These are phyloP conservation scores for Talaromyces sp. DNA, from an alignment of 2,329 filamentous ascomycete species.

Conservation along the genomic window DNA sequence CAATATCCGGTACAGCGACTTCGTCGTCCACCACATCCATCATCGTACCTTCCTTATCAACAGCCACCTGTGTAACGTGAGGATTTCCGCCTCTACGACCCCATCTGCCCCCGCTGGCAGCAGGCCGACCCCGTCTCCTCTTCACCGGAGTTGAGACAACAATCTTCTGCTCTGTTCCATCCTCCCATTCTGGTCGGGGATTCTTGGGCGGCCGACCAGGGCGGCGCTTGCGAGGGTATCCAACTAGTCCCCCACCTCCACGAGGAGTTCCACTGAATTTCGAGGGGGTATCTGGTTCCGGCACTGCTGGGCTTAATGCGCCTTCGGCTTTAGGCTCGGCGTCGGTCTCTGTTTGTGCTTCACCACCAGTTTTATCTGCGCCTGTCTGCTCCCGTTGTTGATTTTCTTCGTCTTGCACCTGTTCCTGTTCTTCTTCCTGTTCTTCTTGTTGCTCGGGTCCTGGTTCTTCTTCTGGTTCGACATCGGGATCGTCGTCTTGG, in stretches of 20 bases:
- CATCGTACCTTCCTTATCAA: constrained; percentile 91
- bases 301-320: constrained; percentile 31
- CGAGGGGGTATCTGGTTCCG: constrained; percentile 44
- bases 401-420: constrained; percentile 25
- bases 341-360: constrained; percentile 28
- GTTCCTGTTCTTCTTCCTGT: background rate
- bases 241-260: constrained; percentile 48
- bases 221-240: constrained; percentile 66
- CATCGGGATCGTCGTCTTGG: constrained; percentile 28
- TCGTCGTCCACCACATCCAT: constrained; percentile 90
- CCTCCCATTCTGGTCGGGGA: constrained; percentile 73
- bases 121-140: constrained; percentile 58
- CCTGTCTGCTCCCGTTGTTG: constrained; percentile 32
- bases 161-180: constrained; percentile 42
- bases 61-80: constrained; percentile 75
- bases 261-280: constrained; percentile 51
- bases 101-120: constrained; percentile 62
- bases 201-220: constrained; percentile 86
- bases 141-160: constrained; percentile 50
- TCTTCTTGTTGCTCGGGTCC: constrained; percentile 41
- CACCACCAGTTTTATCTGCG: constrained; percentile 28
- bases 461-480: constrained; percentile 37
- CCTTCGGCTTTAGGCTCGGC: constrained; percentile 43
- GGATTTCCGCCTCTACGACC: constrained; percentile 69
- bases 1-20: constrained; percentile 79